Evolutionary conservation across 768 basidiomycete species (phyloP), one percentile per base, ranked within the genome.

Genomic region (Tylopilus balloui): DNA sequence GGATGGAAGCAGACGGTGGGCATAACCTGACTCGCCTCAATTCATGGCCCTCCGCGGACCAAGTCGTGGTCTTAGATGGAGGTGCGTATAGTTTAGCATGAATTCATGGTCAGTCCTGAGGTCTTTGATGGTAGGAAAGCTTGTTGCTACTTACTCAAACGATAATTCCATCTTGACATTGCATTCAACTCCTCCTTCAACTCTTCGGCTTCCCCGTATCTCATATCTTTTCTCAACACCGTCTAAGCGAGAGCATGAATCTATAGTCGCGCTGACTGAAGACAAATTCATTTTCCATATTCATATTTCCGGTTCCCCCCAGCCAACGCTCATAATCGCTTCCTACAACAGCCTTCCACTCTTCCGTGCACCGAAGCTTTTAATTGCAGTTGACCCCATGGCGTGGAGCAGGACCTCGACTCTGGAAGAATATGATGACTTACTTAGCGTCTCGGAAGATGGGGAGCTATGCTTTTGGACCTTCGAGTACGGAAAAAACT

Each of bases 391-490:
- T 7, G 90, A 92, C 63, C 90, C 90, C 0, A 92, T 91, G 90
- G 84, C 83, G 9, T 90, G 90, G 90, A 79, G 80, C 44, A 65
- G 69, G 47, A 66, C 69, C 19, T 64, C 69, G 6, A 60, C 70
- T 32, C 75, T 76, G 71, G 70, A 68, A 25, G 75, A 75, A 44
- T 83, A 79, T 54, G 92, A 94, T 59, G 81, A 84, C 32, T 68
- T 97, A 10, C 71, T 94, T 31, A 93, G 90, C 46, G 76, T 96
- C 14, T 83, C 87, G 0, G 74, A 77, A 38, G 69, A 76, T 0
- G 93, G 93, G 0, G 86, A 87, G 50, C 69, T 97, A n/a, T 80
- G 83, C 23, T 96, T 93, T 63, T 97, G 93, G 93, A 76, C 78
- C 15, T 81, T 82, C 1, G 81, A 83, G 32, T 69, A 70, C n/a